These are phyloP conservation scores for Phytophthora hibernalis DNA, from an alignment of 352 stramenopile genomes.

Conservation along the genomic window DNA sequence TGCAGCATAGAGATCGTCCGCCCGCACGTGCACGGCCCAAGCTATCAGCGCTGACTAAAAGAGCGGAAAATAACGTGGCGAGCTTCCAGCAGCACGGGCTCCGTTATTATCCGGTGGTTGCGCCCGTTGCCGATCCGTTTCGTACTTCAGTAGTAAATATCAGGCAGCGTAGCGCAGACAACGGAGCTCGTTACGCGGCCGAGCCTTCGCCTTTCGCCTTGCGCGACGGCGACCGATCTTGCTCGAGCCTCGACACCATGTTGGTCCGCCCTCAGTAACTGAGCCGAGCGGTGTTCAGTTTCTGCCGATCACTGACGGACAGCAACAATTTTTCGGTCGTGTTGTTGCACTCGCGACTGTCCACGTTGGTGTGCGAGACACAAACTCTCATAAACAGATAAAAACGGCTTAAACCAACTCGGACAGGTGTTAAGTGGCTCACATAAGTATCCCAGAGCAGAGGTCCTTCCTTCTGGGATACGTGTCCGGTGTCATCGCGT, in stretches of 20 bases:
- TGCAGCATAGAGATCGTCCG: constrained; percentile 26
- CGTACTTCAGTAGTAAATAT: background rate
- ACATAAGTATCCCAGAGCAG: background rate
- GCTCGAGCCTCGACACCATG: background rate
- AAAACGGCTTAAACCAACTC: background rate
- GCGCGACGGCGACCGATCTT: constrained; percentile 1
- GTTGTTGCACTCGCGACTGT: constrained; percentile 16
- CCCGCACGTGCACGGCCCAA: constrained; percentile 6
- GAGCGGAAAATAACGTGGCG: constrained; percentile 11
- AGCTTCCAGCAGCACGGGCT: background rate
- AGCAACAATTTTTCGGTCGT: constrained; percentile 31
- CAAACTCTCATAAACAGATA: background rate
- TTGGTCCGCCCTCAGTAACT: constrained; percentile 25
- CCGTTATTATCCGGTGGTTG: background rate
- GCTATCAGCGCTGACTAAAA: background rate
- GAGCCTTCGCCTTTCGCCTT: constrained; percentile 11
- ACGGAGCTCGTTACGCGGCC: background rate
- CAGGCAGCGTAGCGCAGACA: background rate
- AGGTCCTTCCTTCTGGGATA: background rate
- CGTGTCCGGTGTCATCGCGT: constrained; percentile 3
- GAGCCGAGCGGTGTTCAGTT: constrained; percentile 18
- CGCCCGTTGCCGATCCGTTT: background rate
- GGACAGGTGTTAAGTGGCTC: background rate
- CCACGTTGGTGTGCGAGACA: constrained; percentile 1
- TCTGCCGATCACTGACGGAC: constrained; percentile 7